A percentile compares a stretch with the other conserved stretches of the same genome.
Conservation (phyloP, 331 rosid species). For the Acacia concinna region DNA sequence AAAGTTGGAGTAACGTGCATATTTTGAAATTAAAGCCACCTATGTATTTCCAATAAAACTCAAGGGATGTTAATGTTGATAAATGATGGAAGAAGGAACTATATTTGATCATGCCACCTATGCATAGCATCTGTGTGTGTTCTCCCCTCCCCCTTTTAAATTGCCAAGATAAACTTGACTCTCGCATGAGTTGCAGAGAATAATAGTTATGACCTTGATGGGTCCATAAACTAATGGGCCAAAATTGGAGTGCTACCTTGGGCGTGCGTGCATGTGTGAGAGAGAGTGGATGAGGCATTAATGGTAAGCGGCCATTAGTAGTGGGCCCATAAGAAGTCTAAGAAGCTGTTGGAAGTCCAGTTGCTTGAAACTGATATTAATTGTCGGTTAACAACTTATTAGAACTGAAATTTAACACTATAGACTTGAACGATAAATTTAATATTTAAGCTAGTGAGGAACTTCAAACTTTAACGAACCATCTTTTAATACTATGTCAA, state of each 20-base stretch:
- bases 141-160: background rate
- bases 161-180: background rate
- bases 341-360: background rate
- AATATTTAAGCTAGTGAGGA: background rate
- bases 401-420: background rate
- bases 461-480: background rate
- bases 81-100: background rate
- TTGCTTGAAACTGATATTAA: background rate
- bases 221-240: background rate
- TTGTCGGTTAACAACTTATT: background rate
- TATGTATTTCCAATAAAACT: too few species aligned
- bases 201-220: background rate
- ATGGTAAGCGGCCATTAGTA: background rate
- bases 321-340: too few species aligned
- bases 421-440: background rate
- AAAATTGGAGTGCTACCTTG: too few species aligned
- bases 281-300: background rate
- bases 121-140: background rate
- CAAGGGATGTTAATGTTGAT: background rate
- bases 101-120: slow-evolving; percentile 11
- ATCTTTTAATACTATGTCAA: background rate
- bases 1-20: background rate
- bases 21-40: background rate
- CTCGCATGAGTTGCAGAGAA: slow-evolving; percentile 13
- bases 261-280: background rate